Base-by-base conservation (phyloP, 2,329 filamentous ascomycete species). In the Mycocentrospora acerina region DNA sequence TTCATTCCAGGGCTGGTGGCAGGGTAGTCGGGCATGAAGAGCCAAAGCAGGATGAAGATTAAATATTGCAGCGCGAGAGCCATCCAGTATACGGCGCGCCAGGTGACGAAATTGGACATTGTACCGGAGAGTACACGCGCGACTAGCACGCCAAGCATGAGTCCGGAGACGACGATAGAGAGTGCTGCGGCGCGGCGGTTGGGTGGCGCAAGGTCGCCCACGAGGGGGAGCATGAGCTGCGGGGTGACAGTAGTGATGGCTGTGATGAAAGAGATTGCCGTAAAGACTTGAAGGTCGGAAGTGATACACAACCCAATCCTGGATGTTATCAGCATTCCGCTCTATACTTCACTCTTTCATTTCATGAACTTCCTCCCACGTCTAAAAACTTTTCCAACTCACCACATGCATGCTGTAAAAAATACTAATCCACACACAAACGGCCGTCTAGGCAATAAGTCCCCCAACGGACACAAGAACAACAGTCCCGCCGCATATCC, bases 161-260 rank as follows among this genome's bases (percentile, higher is more conserved):
- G 71, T 1, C 87, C 88, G 0, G 84, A 88, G 2, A 86, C 82
- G 7, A 90, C 83, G 41, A 91, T 81, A 5, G 85, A 83, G 4
- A 91, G 73, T 10, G 84, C 81, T 17, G 81, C 79, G 1, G 86
- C 85, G 10, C 85, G 80, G 18, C 83, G 78, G 28, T 82, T 70
- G 0, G 80, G 73, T 0, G 87, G 86, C 0, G 88, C 86, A 13
- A 91, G 81, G 55, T 91, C 86, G 2, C 86, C 85, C 0, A 90
- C 86, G 0, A 93, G 72, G 0, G 88, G 88, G 12, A 93, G 81
- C 85, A 93, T 88, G 37, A 78, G 61, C 48, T 77, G 74, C 0
- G 86, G 88, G 0, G 88, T 91, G 2, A 91, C 87, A 0, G 87
- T 93, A 2, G 85, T 84, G n/a, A 86, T 68, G n/a, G 83, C 82